Base-by-base conservation (phyloP, 2,329 filamentous ascomycete genomes). In the Monosporascus ibericus region DNA sequence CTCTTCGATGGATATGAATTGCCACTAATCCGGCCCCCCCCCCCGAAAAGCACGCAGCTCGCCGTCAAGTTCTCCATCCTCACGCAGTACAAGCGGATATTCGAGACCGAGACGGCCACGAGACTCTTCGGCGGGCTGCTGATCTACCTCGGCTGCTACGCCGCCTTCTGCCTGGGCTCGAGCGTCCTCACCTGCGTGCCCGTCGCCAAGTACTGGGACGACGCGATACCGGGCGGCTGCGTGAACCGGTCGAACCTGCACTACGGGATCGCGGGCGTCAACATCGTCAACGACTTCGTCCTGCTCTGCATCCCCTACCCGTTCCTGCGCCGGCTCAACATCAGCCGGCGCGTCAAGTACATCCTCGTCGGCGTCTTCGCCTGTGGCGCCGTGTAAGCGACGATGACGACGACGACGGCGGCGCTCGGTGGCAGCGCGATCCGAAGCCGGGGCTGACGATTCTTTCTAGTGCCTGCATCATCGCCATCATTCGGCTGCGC, bases 341-440 rank as follows among this genome's bases (percentile, higher is more conserved):
- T 75, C 22, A 46, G 20, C 8, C 24, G 42, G 49, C 66, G 65
- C 14, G 72, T 74, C 42, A 74, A 74, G 38, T 55, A 73, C 27
- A 72, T 73, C 1, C 61, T 79, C 58, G 70, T 65, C 58, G 64
- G 51, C 51, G 70, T 66, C 34, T 70, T 70, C 66, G 71, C 68
- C 24, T 61, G 68, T 56, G 74, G 59, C 48, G 61, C 51, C 57
- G 74, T 68, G 69, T 71, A 56, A 59, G 67, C 63, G 30, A 1
- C 7, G 18, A 11, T 5, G 30, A 5, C 11, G 5, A 34, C 30
- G 22, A 24, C 22, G 22, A n/a, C n/a, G n/a, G n/a, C 2, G 27
- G 27, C 27, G 9, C 27, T 30, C 9, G 27, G 27, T 30, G 27
- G 27, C 27, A 5, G 30, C 30, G 30, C 30, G 44, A 49, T 34